Percentiles rank a stretch among this genome's conserved stretches.
Conservation (phyloP, 169 alveolate species). For the Plasmodium cynomolgi region DNA sequence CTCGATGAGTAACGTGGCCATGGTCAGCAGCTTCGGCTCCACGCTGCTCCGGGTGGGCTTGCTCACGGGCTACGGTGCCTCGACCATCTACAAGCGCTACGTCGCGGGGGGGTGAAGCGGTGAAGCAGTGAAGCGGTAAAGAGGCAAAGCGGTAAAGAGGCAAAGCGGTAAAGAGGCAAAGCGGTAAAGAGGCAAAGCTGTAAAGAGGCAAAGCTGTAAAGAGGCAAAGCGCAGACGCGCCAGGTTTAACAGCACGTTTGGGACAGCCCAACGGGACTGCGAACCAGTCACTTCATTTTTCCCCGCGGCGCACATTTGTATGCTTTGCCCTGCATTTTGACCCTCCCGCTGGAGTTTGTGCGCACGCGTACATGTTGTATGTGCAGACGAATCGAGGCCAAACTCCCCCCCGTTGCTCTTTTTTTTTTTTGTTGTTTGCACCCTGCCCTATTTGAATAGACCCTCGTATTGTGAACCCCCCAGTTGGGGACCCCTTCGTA, state of each 20-base stretch:
- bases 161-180: neutral
- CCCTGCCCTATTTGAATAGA: neutral
- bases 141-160: too few relatives aligned
- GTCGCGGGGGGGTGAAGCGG: neutral
- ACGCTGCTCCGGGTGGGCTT: slow-evolving; percentile 47
- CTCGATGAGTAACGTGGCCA: slow-evolving; percentile 65
- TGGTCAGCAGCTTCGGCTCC: slow-evolving; percentile 52
- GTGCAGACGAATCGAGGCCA: neutral
- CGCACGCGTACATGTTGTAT: neutral
- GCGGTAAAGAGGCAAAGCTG: neutral
- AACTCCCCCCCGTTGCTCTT: neutral
- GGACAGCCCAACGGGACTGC: neutral
- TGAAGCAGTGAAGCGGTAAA: neutral
- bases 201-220: neutral
- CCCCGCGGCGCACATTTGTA: neutral
- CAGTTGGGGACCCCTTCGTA: neutral
- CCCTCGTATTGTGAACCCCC: neutral
- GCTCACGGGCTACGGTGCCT: slow-evolving; percentile 46
- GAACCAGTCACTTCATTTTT: neutral
- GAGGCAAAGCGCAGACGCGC: neutral
- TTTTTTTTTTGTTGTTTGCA: neutral
- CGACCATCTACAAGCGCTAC: slow-evolving; percentile 16
- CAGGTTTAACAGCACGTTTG: neutral
- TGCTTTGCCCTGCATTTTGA: neutral
- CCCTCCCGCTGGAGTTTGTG: neutral